Evolutionary conservation across 2,329 filamentous ascomycete genomes (phyloP).

Genomic region (Hypoxylon sp.): DNA sequence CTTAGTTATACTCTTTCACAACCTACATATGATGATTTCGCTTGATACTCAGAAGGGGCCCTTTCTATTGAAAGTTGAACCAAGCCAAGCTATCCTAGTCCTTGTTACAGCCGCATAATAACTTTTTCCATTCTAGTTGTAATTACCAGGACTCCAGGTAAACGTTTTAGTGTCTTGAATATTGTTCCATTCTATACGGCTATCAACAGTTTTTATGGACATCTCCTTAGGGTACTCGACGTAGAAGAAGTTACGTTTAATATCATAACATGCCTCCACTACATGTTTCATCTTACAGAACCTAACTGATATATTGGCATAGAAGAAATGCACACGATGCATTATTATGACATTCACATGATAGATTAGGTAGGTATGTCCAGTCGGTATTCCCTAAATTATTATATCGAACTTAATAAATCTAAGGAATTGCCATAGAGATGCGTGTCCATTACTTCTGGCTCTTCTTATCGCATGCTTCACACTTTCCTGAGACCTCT

Average conservation of each 20-base stretch:
- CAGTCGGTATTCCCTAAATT: neutral
- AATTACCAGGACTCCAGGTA: neutral
- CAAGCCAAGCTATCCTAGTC: too few species aligned
- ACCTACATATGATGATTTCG: too few species aligned
- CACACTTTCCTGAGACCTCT: neutral
- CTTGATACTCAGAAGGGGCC: too few species aligned
- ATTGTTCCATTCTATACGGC: neutral
- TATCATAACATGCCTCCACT: neutral
- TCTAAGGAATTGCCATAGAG: neutral
- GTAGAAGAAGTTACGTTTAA: neutral
- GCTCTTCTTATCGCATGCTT: neutral
- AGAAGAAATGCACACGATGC: neutral
- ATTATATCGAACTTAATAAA: neutral
- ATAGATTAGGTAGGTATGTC: neutral
- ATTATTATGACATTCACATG: neutral
- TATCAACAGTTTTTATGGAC: neutral
- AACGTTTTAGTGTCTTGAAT: neutral
- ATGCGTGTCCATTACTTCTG: neutral
- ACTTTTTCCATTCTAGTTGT: neutral
- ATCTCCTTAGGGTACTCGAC: neutral
- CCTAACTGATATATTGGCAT: neutral
- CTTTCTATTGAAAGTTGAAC: too few species aligned
- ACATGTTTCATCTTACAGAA: neutral
- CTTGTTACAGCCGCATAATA: too few species aligned
- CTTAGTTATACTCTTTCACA: too few species aligned